A percentile compares a stretch with the other conserved stretches of the same genome.
Conservation (phyloP, 805 yeast genomes). For the Priceomyces castillae region DNA sequence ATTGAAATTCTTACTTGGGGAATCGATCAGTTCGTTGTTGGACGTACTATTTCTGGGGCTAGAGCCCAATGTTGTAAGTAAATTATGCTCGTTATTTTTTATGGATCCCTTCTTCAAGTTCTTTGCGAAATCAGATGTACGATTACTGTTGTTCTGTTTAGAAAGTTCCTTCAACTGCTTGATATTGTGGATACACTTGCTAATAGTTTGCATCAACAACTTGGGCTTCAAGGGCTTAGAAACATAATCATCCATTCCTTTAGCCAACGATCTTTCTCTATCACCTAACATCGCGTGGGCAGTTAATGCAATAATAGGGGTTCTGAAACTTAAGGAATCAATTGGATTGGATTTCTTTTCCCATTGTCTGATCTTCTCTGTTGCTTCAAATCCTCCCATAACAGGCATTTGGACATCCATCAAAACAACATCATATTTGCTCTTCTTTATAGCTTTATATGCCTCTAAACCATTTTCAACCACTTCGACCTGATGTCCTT, state of each 20-base stretch:
- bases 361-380: constrained; percentile 84
- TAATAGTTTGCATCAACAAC: constrained; percentile 77
- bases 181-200: constrained; percentile 74
- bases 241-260: constrained; percentile 90
- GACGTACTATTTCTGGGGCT: constrained; percentile 12
- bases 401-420: constrained; percentile 97
- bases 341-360: constrained; percentile 75
- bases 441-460: constrained; percentile 65
- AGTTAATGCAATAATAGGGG: constrained; percentile 86
- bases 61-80: constrained; percentile 13
- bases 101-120: constrained; percentile 38
- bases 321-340: constrained; percentile 65
- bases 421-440: constrained; percentile 72
- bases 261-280: constrained; percentile 78
- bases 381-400: constrained; percentile 93
- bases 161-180: constrained; percentile 59
- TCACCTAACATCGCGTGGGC: constrained; percentile 96
- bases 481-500: constrained; percentile 79
- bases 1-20: constrained; percentile 7
- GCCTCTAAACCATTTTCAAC: constrained; percentile 88
- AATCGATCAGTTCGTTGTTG: constrained; percentile 2
- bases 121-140: constrained; percentile 46
- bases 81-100: constrained; percentile 19
- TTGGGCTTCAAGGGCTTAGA: constrained; percentile 87
- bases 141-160: constrained; percentile 43